Evolutionary conservation across 345 rosid species (phyloP).

Genomic region (Eucalyptus microcorys): DNA sequence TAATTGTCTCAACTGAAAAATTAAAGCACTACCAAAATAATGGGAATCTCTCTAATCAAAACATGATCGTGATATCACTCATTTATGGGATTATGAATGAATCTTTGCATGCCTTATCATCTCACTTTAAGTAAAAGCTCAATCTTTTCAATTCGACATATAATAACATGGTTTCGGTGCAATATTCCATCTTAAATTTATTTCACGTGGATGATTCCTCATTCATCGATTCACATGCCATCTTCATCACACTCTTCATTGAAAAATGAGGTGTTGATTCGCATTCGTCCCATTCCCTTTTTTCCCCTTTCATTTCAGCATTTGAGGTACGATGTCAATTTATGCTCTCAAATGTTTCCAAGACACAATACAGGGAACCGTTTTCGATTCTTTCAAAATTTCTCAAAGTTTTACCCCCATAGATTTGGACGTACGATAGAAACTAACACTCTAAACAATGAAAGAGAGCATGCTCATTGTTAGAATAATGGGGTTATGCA

Average conservation of each 20-base stretch:
- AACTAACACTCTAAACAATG: neutral
- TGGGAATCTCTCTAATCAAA: too few relatives aligned
- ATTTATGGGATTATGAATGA: too few relatives aligned
- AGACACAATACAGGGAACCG: rapidly evolving
- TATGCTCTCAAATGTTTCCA: too few relatives aligned
- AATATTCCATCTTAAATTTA: neutral
- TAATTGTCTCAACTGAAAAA: neutral
- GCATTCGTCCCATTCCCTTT: too few relatives aligned
- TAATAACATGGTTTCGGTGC: too few relatives aligned
- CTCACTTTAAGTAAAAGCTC: neutral
- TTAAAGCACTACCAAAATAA: too few relatives aligned
- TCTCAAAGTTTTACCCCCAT: too few relatives aligned
- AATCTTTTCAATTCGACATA: neutral
- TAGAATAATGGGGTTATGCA: too few relatives aligned
- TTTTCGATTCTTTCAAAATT: too few relatives aligned
- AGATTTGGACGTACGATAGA: too few relatives aligned
- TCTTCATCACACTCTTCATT: neutral
- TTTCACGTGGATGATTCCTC: neutral
- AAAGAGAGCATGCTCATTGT: neutral
- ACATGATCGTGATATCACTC: neutral
- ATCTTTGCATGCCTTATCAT: too few relatives aligned
- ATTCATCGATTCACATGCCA: neutral
- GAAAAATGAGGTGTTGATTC: neutral
- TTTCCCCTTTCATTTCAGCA: neutral
- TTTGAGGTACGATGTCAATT: too few relatives aligned